These are phyloP conservation scores for Phylloporus arenicola DNA, from an alignment of 768 basidiomycete genomes.

Conservation along the genomic window DNA sequence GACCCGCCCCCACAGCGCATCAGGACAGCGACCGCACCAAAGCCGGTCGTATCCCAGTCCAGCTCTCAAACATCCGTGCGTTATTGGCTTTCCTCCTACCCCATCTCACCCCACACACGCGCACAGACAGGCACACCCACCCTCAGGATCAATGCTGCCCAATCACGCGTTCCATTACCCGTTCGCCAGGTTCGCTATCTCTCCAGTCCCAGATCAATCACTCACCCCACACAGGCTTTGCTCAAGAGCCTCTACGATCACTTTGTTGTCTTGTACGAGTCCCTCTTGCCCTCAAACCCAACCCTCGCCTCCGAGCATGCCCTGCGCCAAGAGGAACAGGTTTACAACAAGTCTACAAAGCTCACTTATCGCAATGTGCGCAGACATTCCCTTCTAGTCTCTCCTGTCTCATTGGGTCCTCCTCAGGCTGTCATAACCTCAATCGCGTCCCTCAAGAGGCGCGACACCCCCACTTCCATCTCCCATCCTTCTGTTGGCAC, in stretches of 20 bases:
- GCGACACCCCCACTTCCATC: conserved; percentile 49
- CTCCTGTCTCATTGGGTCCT: conserved; percentile 9
- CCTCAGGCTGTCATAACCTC: conserved; percentile 47
- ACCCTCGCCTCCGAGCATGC: conserved; percentile 73
- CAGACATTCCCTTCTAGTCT: not conserved
- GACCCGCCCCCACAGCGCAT: conserved; percentile 66
- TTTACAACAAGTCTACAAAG: conserved; percentile 70
- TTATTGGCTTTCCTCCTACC: not conserved
- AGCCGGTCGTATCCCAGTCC: conserved; percentile 38
- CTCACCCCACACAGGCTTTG: conserved; percentile 49
- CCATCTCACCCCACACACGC: not conserved
- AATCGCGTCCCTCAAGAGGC: conserved; percentile 47
- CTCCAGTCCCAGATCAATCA: too few species aligned
- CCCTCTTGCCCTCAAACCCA: conserved; percentile 48
- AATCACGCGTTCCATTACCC: conserved; percentile 66
- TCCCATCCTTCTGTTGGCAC: conserved; percentile 77
- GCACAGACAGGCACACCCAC: conserved; percentile 56
- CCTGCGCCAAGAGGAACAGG: conserved; percentile 72
- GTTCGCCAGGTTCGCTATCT: conserved; percentile 58
- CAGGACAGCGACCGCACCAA: conserved; percentile 42
- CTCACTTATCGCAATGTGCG: conserved; percentile 79
- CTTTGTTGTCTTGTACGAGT: conserved; percentile 62
- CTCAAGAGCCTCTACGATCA: conserved; percentile 70
- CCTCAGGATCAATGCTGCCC: conserved; percentile 59
- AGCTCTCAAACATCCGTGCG: conserved; percentile 34